phyloP scores from a whole-genome alignment of 1,284 basidiomycete genomes.

The Pseudozyma thailandica region DNA sequence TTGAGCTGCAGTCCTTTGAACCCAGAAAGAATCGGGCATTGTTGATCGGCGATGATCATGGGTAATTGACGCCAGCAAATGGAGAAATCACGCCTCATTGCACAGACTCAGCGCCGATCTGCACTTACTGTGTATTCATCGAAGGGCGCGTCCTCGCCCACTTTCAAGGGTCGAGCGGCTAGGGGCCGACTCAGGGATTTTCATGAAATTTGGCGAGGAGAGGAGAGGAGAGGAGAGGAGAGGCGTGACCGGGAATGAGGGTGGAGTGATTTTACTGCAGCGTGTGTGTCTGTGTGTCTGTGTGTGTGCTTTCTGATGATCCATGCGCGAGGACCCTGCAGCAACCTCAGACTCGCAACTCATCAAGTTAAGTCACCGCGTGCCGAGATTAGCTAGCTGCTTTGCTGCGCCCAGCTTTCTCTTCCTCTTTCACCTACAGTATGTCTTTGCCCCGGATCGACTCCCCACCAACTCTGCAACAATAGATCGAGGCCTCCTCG shows the following conservation, averaged over 20 bases:
- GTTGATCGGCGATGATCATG: not conserved
- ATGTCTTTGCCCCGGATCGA: not conserved
- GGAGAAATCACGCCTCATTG: too few species aligned
- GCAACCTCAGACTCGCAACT: not conserved
- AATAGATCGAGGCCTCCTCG: not conserved
- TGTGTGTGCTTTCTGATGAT: too few species aligned
- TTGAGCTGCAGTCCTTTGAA: not conserved
- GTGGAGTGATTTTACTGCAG: not conserved
- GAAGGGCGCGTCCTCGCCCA: not conserved
- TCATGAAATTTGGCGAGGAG: too few species aligned
- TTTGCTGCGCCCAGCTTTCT: constrained; percentile 1
- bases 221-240: too few species aligned
- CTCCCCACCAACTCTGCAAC: not conserved
- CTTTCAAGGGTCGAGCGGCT: too few species aligned
- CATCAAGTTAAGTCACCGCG: constrained; percentile 7
- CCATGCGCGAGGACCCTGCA: constrained; percentile 26
- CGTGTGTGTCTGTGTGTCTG: not conserved
- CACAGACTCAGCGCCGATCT: not conserved
- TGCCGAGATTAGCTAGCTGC: not conserved
- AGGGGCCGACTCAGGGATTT: too few species aligned
- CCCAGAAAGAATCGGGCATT: not conserved
- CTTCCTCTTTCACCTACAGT: too few species aligned
- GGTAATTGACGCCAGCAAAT: not conserved
- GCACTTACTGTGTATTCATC: not conserved
- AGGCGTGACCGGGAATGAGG: not conserved